These are phyloP conservation scores for Rhodomyrtus psidioides DNA, from an alignment of 441 rosid species.

Conservation along the genomic window DNA sequence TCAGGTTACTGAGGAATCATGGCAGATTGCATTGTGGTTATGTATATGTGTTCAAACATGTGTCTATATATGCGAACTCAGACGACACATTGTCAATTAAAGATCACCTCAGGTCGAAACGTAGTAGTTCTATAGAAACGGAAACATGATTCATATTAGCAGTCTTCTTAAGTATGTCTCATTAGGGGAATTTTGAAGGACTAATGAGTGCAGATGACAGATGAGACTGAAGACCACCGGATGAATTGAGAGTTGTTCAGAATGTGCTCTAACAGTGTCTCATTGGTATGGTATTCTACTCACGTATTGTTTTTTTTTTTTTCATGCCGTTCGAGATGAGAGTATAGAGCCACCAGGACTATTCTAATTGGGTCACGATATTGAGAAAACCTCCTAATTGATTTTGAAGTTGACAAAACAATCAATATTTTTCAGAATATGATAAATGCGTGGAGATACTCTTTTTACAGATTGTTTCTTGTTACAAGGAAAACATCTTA, in stretches of 20 bases:
- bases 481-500: no score
- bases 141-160: neutral
- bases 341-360: neutral
- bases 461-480: no score
- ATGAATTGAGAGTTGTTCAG: neutral
- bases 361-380: neutral
- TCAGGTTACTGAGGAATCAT: neutral
- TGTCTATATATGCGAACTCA: neutral
- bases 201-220: neutral
- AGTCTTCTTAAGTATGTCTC: neutral
- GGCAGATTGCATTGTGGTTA: neutral
- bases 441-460: no score
- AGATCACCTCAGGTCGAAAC: neutral
- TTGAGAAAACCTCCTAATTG: no score
- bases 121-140: neutral
- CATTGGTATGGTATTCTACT: neutral
- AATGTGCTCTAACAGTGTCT: neutral
- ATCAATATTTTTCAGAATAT: no score
- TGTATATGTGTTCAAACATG: neutral
- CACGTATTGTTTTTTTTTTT: neutral
- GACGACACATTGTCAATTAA: neutral
- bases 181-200: neutral
- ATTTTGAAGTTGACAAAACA: no score
- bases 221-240: neutral
- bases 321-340: neutral